These are phyloP conservation scores for Chlorociboria aeruginascens DNA, from an alignment of 495 filamentous ascomycete species.

Conservation along the genomic window DNA sequence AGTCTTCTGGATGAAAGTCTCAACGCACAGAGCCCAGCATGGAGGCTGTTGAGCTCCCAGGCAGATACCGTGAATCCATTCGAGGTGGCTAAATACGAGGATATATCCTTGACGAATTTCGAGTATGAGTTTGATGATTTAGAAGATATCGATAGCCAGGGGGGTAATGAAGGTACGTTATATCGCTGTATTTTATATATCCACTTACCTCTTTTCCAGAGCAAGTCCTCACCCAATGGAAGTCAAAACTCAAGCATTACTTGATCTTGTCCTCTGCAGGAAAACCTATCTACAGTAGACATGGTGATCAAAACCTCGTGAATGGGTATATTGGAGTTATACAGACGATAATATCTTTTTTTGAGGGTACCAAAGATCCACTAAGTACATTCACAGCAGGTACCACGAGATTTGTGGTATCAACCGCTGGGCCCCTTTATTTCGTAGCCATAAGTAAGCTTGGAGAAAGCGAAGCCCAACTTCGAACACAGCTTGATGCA, in stretches of 20 bases:
- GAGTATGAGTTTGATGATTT: slow-evolving; percentile 68
- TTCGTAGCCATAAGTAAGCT: slow-evolving; percentile 87
- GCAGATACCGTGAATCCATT: slow-evolving; percentile 46
- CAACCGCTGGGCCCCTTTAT: slow-evolving; percentile 75
- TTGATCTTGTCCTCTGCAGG: slow-evolving; percentile 91
- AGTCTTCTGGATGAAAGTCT: slow-evolving; percentile 67
- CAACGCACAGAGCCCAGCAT: slow-evolving; percentile 43
- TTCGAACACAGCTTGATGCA: slow-evolving; percentile 80
- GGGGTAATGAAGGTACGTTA: slow-evolving; percentile 54
- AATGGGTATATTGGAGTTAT: slow-evolving; percentile 92
- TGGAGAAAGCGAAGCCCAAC: slow-evolving; percentile 79
- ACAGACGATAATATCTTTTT: slow-evolving; percentile 96
- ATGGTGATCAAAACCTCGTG: slow-evolving; percentile 80
- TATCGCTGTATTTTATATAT: not conserved
- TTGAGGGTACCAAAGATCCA: slow-evolving; percentile 63
- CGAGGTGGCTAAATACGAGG: slow-evolving; percentile 32
- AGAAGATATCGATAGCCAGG: slow-evolving; percentile 45
- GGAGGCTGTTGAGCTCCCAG: slow-evolving; percentile 45
- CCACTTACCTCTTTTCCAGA: slow-evolving; percentile 30
- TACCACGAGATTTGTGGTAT: slow-evolving; percentile 70
- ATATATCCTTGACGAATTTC: slow-evolving; percentile 50
- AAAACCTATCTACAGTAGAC: slow-evolving; percentile 94
- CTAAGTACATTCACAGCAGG: slow-evolving; percentile 76
- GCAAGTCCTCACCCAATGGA: slow-evolving; percentile 59
- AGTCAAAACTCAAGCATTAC: slow-evolving; percentile 88